These are phyloP conservation scores for Castanopsis chinensis DNA, from an alignment of 306 rosid species.

Conservation along the genomic window DNA sequence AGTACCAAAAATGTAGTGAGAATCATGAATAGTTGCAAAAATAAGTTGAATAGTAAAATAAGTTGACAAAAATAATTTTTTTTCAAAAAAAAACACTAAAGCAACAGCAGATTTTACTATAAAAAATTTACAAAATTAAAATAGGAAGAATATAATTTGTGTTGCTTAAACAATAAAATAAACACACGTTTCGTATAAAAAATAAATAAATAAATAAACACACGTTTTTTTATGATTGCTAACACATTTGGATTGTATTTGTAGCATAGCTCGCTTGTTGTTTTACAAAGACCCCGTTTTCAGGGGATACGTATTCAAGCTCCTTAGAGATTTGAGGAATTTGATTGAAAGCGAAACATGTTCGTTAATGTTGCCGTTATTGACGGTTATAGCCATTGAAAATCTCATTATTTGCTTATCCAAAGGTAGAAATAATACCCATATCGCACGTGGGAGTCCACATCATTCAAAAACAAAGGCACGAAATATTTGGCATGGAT, in stretches of 20 bases:
- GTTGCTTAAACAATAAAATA: not conserved
- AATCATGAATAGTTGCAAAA: no score
- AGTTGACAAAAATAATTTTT: no score
- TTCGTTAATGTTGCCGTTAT: conserved; percentile 31
- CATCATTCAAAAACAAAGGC: conserved; percentile 12
- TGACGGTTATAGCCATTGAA: conserved; percentile 34
- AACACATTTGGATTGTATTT: no score
- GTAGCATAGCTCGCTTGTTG: not conserved
- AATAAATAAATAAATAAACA: no score
- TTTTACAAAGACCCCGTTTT: conserved; percentile 5
- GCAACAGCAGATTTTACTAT: no score
- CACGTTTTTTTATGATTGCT: no score
- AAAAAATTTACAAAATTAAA: no score
- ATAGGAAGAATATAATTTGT: no score
- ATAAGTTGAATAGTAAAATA: no score
- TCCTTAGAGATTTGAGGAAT: conserved; percentile 11
- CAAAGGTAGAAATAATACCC: conserved; percentile 1
- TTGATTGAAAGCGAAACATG: conserved; percentile 12
- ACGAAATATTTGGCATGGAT: conserved; percentile 25
- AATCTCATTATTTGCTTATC: not conserved
- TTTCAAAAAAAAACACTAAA: no score
- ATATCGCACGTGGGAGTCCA: conserved; percentile 15
- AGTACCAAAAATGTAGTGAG: no score
- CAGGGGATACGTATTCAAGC: not conserved
- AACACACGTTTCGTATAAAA: no score